Base-by-base conservation (phyloP, 805 yeast species). In the Candida incommunis region DNA sequence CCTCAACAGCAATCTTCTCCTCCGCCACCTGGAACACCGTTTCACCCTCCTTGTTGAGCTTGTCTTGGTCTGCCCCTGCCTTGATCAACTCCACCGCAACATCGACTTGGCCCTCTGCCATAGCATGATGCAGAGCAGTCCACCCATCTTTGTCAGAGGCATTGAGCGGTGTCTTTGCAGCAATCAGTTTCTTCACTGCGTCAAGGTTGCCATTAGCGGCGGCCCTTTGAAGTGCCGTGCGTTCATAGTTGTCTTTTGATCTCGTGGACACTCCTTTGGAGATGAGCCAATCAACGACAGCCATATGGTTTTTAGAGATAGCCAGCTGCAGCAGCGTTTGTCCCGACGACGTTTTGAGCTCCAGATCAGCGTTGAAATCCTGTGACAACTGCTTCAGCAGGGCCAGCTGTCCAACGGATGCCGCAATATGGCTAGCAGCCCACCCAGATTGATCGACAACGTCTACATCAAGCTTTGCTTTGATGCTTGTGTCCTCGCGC, bases 101-200 rank as follows among this genome's bases (percentile, higher is more conserved):
- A 47, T 83, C 95, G 1, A 81, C 87, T 53, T 79, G 80, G 0
- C 95, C 96, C 61, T 88, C 97, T 0, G 95, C 86, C 46, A 82
- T 63, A 0, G 96, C 95, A 61, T 85, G 94, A 59, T 85, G 95
- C 48, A 90, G 59, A 1, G 95, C 78, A 0, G 94, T 82, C 87
- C 92, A 85, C 0, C 94, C 92, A 4, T 44, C 21, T 11, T 52
- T 51, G 56, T 88, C 96, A 31, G 73, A 72, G 2, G 79, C 69
- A 54, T 86, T 82, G 21, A 87, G 59, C 5, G 83, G 82, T 0
- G 80, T 75, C 41, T 72, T 72, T 2, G 73, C 74, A 3, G 67
- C 64, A 3, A 75, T 69, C 29, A 88, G 63, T 23, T 75, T 55
- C 40, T 72, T 67, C 15, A 80, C 74, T 23, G 86, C 59, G 3